Percentiles rank a stretch among this genome's conserved stretches.
These are phyloP conservation scores for Dactylellina haptotyla DNA, from an alignment of 2,329 filamentous ascomycete species.

Conservation along the genomic window DNA sequence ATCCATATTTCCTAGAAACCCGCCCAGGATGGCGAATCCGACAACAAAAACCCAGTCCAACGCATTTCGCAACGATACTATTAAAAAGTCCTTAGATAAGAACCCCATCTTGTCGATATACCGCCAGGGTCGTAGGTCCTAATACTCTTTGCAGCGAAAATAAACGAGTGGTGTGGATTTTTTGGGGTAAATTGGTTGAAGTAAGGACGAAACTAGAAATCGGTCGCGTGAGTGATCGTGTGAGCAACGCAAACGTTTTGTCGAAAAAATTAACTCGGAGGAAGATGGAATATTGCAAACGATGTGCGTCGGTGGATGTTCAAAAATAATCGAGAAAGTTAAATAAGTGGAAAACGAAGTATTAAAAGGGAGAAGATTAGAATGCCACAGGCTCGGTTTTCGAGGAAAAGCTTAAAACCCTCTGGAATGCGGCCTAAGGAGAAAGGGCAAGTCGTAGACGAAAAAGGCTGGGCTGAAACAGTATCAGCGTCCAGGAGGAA, in stretches of 20 bases:
- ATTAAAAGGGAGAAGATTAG: conserved; percentile 13
- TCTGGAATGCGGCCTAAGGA: conserved; percentile 11
- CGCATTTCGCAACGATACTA: conserved; percentile 43
- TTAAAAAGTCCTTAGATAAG: conserved; percentile 21
- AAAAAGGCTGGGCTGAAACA: conserved; percentile 39
- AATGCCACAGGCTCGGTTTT: too few species aligned
- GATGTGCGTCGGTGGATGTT: too few species aligned
- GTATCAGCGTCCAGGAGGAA: conserved; percentile 28
- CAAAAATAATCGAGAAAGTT: conserved; percentile 1
- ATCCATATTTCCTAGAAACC: conserved; percentile 42
- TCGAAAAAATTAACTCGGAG: neutral
- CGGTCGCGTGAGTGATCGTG: conserved; percentile 33
- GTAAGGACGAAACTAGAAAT: conserved; percentile 29
- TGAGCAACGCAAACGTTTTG: conserved; percentile 13
- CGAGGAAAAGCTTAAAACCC: too few species aligned
- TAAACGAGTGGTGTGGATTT: conserved; percentile 1
- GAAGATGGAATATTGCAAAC: conserved; percentile 25
- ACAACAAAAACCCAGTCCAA: conserved; percentile 50
- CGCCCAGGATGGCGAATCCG: conserved; percentile 18
- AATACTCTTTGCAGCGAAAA: neutral
- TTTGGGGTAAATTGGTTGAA: neutral
- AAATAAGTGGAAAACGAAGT: conserved; percentile 5
- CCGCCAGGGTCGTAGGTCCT: neutral
- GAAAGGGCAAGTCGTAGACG: conserved; percentile 10
- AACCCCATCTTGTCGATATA: conserved; percentile 21